Base-by-base conservation (phyloP, 345 rosid species). In the Dipteronia dyeriana region DNA sequence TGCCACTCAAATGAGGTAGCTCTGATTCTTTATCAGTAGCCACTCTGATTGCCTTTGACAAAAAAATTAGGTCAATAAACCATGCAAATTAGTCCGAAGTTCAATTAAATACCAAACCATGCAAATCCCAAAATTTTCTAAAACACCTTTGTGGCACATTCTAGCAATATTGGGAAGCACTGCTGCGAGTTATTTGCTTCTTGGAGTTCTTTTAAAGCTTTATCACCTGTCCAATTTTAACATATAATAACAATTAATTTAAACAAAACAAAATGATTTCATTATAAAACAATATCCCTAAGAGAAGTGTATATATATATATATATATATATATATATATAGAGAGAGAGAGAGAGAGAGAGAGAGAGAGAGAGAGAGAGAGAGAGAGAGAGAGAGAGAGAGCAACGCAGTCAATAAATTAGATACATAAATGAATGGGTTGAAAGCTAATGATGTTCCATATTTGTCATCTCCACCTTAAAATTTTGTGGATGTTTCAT, bases 211-310 rank as follows among this genome's bases (percentile, higher is more conserved):
- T 79, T 88, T 82, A 91, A 69, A 71, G 99, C 99, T 76, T 87
- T 85, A 54, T 92, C 93, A 83, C 98, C 98, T 5, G 96, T 90
- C 99, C 99, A 96, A 79, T 97, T 94, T 83, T 38, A 80, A 62
- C 13, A 49, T 34, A 67, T 13, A 62, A 56, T 38, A 47, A 31
- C 19, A 73, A 70, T 41, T 54, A 62, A 75, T 53, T 29, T 26
- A 76, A 43, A 66, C 51, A 66, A 22, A 29, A 59, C 43, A 26
- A 47, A 68, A 38, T 29, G n/a, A 12, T 65, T 62, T 66, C 22
- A 64, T 31, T 22, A 7, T 41, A 62, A 45, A 20, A 25, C 60
- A 16, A 38, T 22, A 61, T 43, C 25, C 19, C 56, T 25, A 45
- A 45, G 17, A 62, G 7, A 17, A 45, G 38, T 34, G 0, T 38